These are phyloP conservation scores for Lentinula detonsa DNA, from an alignment of 768 basidiomycete species.

Conservation along the genomic window DNA sequence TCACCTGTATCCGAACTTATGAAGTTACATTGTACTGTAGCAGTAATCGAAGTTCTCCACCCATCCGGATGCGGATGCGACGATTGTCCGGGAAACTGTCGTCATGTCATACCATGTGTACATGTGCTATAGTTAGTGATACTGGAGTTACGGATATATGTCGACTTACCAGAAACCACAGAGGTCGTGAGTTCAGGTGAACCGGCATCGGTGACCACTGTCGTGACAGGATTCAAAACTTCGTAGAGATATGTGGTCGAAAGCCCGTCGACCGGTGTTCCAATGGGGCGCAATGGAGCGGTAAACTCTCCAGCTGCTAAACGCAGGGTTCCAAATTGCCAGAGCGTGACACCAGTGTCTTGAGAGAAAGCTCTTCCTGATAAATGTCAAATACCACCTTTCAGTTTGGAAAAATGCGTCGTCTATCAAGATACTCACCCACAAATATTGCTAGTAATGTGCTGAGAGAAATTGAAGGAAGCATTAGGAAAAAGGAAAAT, in stretches of 20 bases:
- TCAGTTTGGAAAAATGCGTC: not conserved
- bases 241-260: not conserved
- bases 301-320: not conserved
- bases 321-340: not conserved
- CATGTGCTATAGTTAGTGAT: too few relatives aligned
- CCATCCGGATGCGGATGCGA: conserved; percentile 2
- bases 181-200: not conserved
- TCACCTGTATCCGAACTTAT: not conserved
- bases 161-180: not conserved
- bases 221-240: not conserved
- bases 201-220: not conserved
- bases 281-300: not conserved
- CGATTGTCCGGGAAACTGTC: not conserved
- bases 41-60: not conserved
- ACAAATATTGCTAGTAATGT: not conserved
- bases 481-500: not conserved
- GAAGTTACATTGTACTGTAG: not conserved
- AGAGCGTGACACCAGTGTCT: not conserved
- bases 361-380: not conserved
- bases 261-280: not conserved
- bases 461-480: not conserved
- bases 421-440: not conserved
- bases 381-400: not conserved
- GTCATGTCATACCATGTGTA: not conserved
- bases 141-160: too few relatives aligned